Percentiles rank a stretch among this genome's conserved stretches.
Evolutionary conservation across 2,329 filamentous ascomycete genomes (phyloP).

Genomic region (Thermothelomyces thermophilus): DNA sequence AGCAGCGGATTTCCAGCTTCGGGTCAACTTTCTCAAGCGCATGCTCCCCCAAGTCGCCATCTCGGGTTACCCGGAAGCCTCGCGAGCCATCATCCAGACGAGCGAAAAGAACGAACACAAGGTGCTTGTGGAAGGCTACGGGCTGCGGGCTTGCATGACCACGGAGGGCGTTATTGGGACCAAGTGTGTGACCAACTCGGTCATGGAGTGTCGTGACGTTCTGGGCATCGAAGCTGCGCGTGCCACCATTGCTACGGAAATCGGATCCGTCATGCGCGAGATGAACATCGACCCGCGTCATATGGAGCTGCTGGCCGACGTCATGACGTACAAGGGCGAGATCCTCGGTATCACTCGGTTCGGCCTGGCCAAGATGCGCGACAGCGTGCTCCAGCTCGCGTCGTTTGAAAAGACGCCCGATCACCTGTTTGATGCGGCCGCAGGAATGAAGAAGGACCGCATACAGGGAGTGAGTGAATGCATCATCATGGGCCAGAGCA

Average conservation of each 20-base stretch:
- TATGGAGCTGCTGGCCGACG: slow-evolving; percentile 94
- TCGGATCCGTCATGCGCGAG: slow-evolving; percentile 78
- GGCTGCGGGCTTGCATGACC: slow-evolving; percentile 81
- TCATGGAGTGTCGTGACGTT: slow-evolving; percentile 82
- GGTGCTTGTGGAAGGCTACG: slow-evolving; percentile 92
- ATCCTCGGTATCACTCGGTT: slow-evolving; percentile 95
- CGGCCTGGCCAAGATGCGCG: slow-evolving; percentile 91
- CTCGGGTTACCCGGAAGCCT: slow-evolving; percentile 79
- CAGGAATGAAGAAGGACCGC: slow-evolving; percentile 81
- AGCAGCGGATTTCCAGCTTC: slow-evolving; percentile 62
- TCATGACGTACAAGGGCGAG: slow-evolving; percentile 99
- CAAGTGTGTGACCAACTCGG: slow-evolving; percentile 69
- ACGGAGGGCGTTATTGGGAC: slow-evolving; percentile 84
- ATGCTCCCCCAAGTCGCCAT: slow-evolving; percentile 77
- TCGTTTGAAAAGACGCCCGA: slow-evolving; percentile 98
- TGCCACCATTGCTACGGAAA: slow-evolving; percentile 82
- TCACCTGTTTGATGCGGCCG: slow-evolving; percentile 91
- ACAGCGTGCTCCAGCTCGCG: slow-evolving; percentile 86
- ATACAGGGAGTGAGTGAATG: slow-evolving; percentile 94
- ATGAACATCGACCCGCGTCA: slow-evolving; percentile 97
- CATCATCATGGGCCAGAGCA: slow-evolving; percentile 97
- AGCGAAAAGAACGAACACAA: slow-evolving; percentile 58
- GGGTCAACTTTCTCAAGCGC: slow-evolving; percentile 80
- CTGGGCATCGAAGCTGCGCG: slow-evolving; percentile 94
- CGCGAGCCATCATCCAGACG: slow-evolving; percentile 82